Percentiles rank a stretch among this genome's conserved stretches.
phyloP scores from a whole-genome alignment of 1,284 basidiomycete species.

The Cutaneotrichosporon sp. region DNA sequence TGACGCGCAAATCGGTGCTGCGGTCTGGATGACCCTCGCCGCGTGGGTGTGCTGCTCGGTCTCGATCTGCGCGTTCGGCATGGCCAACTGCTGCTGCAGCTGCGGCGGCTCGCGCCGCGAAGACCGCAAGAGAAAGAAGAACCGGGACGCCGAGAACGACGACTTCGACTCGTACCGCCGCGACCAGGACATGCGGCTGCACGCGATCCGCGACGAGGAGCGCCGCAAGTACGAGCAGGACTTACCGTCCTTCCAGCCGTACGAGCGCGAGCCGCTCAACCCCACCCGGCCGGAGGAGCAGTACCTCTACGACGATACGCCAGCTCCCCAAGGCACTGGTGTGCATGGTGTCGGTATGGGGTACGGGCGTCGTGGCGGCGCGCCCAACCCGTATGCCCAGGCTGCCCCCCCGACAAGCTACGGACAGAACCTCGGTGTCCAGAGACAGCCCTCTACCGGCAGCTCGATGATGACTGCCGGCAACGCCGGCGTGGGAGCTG shows the following conservation, averaged over 20 bases:
- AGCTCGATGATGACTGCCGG: constrained; percentile 28
- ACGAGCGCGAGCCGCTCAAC: constrained; percentile 39
- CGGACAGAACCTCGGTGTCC: constrained; percentile 14
- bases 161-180: constrained; percentile 31
- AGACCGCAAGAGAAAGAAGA: constrained; percentile 29
- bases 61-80: constrained; percentile 76
- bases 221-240: constrained; percentile 40
- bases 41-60: constrained; percentile 81
- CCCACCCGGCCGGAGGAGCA: constrained; percentile 37
- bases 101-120: constrained; percentile 62
- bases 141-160: constrained; percentile 31
- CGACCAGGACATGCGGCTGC: constrained; percentile 34
- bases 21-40: constrained; percentile 80
- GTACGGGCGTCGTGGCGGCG: constrained; percentile 19
- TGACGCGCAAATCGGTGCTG: constrained; percentile 70
- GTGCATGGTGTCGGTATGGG: constrained; percentile 47
- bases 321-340: constrained; percentile 29
- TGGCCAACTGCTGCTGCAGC: constrained; percentile 81
- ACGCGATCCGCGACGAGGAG: constrained; percentile 45
- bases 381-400: constrained; percentile 17
- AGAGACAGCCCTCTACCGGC: constrained; percentile 16
- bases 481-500: constrained; percentile 34
- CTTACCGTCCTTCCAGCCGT: constrained; percentile 42
- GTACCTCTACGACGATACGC: constrained; percentile 40
- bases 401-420: constrained; percentile 17